Evolutionary conservation across 2,329 filamentous ascomycete species (phyloP), one percentile per base, ranked within the genome.

Genomic region (Plenodomus biglobosus): DNA sequence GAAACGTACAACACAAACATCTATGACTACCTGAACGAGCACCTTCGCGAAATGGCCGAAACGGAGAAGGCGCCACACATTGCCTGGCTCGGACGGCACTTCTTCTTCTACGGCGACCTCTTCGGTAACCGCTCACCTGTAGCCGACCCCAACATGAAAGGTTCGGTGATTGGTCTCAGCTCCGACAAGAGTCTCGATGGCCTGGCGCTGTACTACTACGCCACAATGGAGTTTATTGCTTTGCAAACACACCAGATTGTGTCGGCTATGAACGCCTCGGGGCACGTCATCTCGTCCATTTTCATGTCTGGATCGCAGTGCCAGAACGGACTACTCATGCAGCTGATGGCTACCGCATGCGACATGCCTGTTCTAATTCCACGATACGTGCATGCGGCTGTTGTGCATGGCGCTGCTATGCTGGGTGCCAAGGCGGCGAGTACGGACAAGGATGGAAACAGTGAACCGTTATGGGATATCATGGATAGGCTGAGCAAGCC

Each of bases 271-370:
- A 99, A 97, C 78, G 78, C 82, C 39, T 80, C 90, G 1, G 94
- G 94, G 8, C 94, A 99, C 75, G 78, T 82, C 59, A 92, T 99
- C 71, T 85, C 81, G 41, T 92, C 87, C 55, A 96, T 99, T 74
- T 99, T 97, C 83, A 97, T 99, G 94, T 96, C 90, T 3, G 94
- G 94, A 52, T 95, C 90, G 10, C 94, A 97, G 73, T 99, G 94
- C 78, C 92, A 96, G 75, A 99, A 99, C 73, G 84, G 87, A 27
- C 84, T 97, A 51, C 80, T 99, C 46, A 96, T 99, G 86, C 82
- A 85, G 48, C 83, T 99, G 15, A 87, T 99, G 62, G 91, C 94
- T 13, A 94, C 92, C 0, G 88, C 87, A 0, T 97, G 92, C 74
- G 80, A 85, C 59, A 92, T 96, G 86, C 92, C 92, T 1, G 92